Evolutionary conservation across 2,329 filamentous ascomycete species (phyloP).

Genomic region (Nigrograna mackinnonii): DNA sequence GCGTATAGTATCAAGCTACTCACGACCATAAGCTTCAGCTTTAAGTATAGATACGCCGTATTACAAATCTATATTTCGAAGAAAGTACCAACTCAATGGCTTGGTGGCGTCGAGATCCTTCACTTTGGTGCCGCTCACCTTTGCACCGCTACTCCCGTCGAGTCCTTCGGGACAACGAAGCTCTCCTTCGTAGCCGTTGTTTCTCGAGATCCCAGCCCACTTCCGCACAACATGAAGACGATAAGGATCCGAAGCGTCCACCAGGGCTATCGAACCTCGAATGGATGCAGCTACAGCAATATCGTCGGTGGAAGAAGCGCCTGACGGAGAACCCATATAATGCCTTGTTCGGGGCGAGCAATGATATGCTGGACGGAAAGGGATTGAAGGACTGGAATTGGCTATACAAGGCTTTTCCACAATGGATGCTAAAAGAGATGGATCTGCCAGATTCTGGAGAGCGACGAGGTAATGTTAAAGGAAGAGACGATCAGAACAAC

Average conservation of each 20-base stretch:
- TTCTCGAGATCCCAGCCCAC: constrained; percentile 28
- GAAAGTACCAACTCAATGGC: constrained; percentile 14
- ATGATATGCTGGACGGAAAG: constrained; percentile 35
- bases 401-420: constrained; percentile 31
- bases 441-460: constrained; percentile 13
- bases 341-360: constrained; percentile 46
- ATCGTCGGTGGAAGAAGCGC: constrained; percentile 28
- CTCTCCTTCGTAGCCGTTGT: constrained; percentile 26
- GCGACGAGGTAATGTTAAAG: no score
- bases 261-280: constrained; percentile 29
- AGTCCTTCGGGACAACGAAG: constrained; percentile 23
- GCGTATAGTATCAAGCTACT: not conserved
- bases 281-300: constrained; percentile 32
- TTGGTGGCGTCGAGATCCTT: constrained; percentile 35
- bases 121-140: constrained; percentile 21
- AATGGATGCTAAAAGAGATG: constrained; percentile 35
- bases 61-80: not conserved
- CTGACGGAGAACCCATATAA: constrained; percentile 47
- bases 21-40: not conserved
- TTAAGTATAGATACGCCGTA: not conserved
- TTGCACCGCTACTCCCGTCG: constrained; percentile 26
- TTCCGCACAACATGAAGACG: constrained; percentile 24
- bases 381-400: constrained; percentile 34
- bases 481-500: no score
- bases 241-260: constrained; percentile 16